Evolutionary conservation across 768 basidiomycete genomes (phyloP), one percentile per base, ranked within the genome.

Genomic region (Podaxis carcinomalis): DNA sequence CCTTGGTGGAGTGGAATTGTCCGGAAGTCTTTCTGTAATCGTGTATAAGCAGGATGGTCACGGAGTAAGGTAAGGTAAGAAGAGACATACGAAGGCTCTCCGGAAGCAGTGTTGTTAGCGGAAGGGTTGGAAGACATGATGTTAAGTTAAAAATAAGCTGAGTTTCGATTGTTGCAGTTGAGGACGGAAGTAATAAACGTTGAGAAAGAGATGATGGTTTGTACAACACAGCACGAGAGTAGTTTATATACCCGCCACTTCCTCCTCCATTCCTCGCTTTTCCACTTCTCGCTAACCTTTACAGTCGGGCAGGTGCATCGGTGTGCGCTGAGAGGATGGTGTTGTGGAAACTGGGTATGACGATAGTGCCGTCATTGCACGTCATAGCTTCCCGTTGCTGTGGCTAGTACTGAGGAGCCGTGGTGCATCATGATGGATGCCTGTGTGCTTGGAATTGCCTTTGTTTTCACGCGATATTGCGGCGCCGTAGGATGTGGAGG

Each of bases 1-100:
- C 81, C 56, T 65, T 65, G 51, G 49, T 39, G 47, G 62, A 61
- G 51, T 65, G 64, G 46, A 57, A 46, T 55, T 63, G 62, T 28
- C 64, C 64, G 19, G 64, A 61, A 39, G 52, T 53, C 46, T 65
- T 65, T 56, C 64, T 65, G 36, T 47, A 25, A n/a, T 39, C n/a
- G 37, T 35, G 11, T 6, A 32, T 32, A 23, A 32, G 36, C 5
- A 13, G 10, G 21, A 19, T 13, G 51, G 3, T 28, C n/a, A 25
- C 6, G 1, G n/a, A 11, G 36, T 6, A n/a, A 4, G 2, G 36
- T 6, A n/a, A 4, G 2, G 5, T 23, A 32, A 28, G 27, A 11
- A 32, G 28, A 19, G 46, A 44, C 68, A 28, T 68, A 74, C 72
- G 63, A 72, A 67, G 73, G 72, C 59, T 72, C 69, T 52, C 66